phyloP scores from a whole-genome alignment of 352 stramenopile genomes.

The Pythium phragmiticola region DNA sequence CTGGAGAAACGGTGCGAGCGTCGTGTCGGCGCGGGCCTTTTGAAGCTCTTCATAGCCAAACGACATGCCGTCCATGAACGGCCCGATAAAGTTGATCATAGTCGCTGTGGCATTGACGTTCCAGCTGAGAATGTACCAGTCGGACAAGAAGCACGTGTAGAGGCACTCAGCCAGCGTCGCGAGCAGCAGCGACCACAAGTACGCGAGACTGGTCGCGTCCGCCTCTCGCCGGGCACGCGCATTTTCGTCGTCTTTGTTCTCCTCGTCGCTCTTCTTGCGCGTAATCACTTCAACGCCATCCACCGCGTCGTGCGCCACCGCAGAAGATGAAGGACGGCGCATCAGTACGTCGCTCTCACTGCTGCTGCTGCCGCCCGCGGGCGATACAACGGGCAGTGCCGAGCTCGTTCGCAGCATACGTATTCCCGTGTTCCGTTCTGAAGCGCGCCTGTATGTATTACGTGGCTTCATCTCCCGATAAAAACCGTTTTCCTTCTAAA shows the following conservation, averaged over 20 bases:
- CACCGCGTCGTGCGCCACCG: neutral
- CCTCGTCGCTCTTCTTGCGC: conserved; percentile 1
- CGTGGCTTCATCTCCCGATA: conserved; percentile 12
- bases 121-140: conserved; percentile 39
- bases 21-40: conserved; percentile 25
- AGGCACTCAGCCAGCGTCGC: conserved; percentile 71
- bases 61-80: conserved; percentile 72
- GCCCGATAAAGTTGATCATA: conserved; percentile 67
- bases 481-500: neutral
- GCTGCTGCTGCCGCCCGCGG: neutral
- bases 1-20: conserved; percentile 50
- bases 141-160: conserved; percentile 75
- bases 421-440: conserved; percentile 7
- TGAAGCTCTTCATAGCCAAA: conserved; percentile 53
- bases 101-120: conserved; percentile 67
- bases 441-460: neutral
- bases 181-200: conserved; percentile 72
- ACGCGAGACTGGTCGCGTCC: conserved; percentile 44
- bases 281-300: neutral
- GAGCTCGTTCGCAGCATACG: conserved; percentile 16
- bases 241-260: conserved; percentile 14
- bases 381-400: conserved; percentile 18
- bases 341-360: neutral
- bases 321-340: conserved; percentile 11
- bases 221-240: conserved; percentile 32